Evolutionary conservation across 1,284 basidiomycete species (phyloP).

Genomic region (Ceratobasidium sp.): DNA sequence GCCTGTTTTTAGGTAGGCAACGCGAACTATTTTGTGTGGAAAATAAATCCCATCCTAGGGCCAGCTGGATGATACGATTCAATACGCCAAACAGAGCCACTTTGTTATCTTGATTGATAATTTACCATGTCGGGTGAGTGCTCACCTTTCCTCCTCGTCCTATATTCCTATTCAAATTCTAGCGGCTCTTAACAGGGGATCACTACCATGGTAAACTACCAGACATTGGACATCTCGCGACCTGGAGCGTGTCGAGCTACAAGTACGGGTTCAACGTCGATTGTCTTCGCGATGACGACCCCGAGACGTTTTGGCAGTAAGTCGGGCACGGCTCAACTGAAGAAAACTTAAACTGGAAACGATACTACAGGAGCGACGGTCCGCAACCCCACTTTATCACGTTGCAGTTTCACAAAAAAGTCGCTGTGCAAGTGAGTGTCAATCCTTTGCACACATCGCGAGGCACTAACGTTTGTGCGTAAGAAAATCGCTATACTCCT

Average conservation of each 20-base stretch:
- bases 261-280: conserved; percentile 98
- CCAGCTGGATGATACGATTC: not conserved
- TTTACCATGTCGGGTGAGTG: not conserved
- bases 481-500: conserved; percentile 94
- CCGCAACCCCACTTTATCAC: conserved; percentile 97
- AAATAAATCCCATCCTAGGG: not conserved
- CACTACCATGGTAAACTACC: conserved; percentile 57
- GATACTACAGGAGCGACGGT: conserved; percentile 78
- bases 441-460: conserved; percentile 18
- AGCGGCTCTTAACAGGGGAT: not conserved
- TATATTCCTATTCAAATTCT: not conserved
- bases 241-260: conserved; percentile 97
- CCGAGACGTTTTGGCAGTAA: conserved; percentile 98
- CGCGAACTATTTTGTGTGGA: not conserved
- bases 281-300: conserved; percentile 88
- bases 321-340: conserved; percentile 55
- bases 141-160: too few species aligned
- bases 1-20: not conserved
- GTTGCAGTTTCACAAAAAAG: conserved; percentile 91
- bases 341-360: not conserved
- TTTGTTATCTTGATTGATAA: not conserved
- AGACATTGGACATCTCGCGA: conserved; percentile 85
- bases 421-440: conserved; percentile 81
- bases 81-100: not conserved
- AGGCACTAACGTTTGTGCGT: conserved; percentile 10